Conservation (phyloP, 2,329 filamentous ascomycete species). For the Neonectria faginata region DNA sequence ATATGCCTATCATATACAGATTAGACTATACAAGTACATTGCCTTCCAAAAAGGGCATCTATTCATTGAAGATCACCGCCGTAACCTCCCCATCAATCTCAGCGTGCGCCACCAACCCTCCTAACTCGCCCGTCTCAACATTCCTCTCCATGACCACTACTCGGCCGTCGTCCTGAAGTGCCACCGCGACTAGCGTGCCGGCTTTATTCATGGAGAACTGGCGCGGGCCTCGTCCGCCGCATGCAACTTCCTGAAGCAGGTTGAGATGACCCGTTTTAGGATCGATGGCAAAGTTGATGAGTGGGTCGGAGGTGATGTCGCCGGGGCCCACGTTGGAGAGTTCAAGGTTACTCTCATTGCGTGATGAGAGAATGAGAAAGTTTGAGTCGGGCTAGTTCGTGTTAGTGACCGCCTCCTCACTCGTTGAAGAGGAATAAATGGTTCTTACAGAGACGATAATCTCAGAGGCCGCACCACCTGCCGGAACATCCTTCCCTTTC, state of each 20-base stretch:
- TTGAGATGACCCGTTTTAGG: slow-evolving; percentile 64
- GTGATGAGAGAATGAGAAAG: slow-evolving; percentile 76
- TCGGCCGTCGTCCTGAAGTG: slow-evolving; percentile 69
- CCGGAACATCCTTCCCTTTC: slow-evolving; percentile 54
- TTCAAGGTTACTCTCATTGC: slow-evolving; percentile 68
- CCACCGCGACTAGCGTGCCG: slow-evolving; percentile 74
- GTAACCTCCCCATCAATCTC: slow-evolving; percentile 59
- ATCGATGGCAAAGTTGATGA: slow-evolving; percentile 72
- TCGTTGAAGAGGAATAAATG: background rate
- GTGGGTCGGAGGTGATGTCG: slow-evolving; percentile 68
- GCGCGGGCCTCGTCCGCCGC: slow-evolving; percentile 73
- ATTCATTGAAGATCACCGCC: slow-evolving; percentile 61
- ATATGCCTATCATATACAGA: background rate
- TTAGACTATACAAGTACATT: background rate
- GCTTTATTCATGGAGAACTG: slow-evolving; percentile 75
- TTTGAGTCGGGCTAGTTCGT: slow-evolving; percentile 64
- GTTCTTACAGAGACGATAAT: slow-evolving; percentile 67
- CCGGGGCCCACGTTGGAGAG: slow-evolving; percentile 58
- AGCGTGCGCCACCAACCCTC: slow-evolving; percentile 56
- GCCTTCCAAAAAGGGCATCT: background rate
- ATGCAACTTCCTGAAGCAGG: slow-evolving; percentile 68
- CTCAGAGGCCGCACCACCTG: slow-evolving; percentile 64
- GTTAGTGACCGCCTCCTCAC: slow-evolving; percentile 11
- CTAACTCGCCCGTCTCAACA: slow-evolving; percentile 67
- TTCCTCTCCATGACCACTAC: slow-evolving; percentile 73